Evolutionary conservation across 1,284 basidiomycete species (phyloP), one percentile per base, ranked within the genome.

Genomic region (Inonotus hispidus): DNA sequence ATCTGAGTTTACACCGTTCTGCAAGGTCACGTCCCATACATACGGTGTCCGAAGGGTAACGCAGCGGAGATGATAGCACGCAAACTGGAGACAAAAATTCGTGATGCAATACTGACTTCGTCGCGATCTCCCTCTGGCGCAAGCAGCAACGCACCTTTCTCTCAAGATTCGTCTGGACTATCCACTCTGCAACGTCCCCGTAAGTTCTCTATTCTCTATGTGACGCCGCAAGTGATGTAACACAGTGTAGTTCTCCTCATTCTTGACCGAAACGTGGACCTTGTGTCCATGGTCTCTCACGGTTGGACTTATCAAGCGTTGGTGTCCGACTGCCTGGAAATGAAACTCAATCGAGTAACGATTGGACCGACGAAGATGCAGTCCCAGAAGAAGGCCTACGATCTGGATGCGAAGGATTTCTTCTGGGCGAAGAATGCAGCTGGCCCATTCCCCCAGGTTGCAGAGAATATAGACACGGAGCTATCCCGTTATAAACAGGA

Each of bases 221-320:
- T 43, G 52, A 50, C 43, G 21, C 58, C 47, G 49, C 47, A 2
- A 37, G 6, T 19, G 62, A 32, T 60, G 16, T n/a, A 63, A 61
- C 47, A 45, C 57, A n/a, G 58, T 14, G 0, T 68, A 95, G 93
- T 99, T 43, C 80, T 99, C 6, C 85, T 98, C 53, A 87, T 99
- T 52, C 79, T 99, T 59, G 97, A 99, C 71, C 84, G 97, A 35
- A 99, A 98, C 68, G 81, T 99, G 55, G 97, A 99, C 71, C 80
- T 99, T 14, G 90, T 96, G 0, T 92, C 97, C 3, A 94, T 97
- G 82, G 75, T 99, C 14, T 92, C 93, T 1, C 97, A 99, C 71
- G 95, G 95, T 1, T 99, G 97, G 97, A 99, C 97, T 32, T 99
- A 99, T 70, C 97, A 99, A 75, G 95, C 97, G 0, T 85, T 99